Percentiles rank a stretch among this genome's conserved stretches.
Evolutionary conservation across 2,329 filamentous ascomycete genomes (phyloP).

Genomic region (Colletotrichum noveboracense): DNA sequence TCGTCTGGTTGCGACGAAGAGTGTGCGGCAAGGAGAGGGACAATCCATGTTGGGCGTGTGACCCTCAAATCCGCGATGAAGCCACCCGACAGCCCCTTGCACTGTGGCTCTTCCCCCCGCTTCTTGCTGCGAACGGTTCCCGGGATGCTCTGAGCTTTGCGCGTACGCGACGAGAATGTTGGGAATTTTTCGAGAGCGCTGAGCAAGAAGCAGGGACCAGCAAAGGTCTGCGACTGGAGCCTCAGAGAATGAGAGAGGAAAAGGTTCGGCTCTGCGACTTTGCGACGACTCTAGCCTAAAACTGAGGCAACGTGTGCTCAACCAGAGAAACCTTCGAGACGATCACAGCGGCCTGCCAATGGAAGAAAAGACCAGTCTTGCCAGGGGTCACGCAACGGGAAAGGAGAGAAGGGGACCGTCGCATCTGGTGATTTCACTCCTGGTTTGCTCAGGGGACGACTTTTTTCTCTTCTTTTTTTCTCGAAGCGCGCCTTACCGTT

Average conservation of each 20-base stretch:
- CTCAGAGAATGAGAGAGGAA: neutral
- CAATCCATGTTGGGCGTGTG: neutral
- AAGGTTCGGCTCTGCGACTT: neutral
- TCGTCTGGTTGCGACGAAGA: neutral
- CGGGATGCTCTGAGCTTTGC: conserved; percentile 11
- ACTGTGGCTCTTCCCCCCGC: neutral
- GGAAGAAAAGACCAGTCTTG: neutral
- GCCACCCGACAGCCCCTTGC: neutral
- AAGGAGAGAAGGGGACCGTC: neutral
- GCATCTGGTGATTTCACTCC: neutral
- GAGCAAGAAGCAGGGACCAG: neutral
- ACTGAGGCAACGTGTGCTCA: conserved; percentile 11
- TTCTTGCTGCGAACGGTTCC: neutral
- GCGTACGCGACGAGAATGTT: conserved; percentile 20
- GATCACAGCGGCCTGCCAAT: neutral
- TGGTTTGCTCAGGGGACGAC: neutral
- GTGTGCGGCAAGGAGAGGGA: neutral
- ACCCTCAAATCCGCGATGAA: neutral
- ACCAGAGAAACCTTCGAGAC: neutral
- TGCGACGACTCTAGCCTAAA: neutral
- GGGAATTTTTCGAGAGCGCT: neutral
- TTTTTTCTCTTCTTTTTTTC: neutral
- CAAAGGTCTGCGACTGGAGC: neutral
- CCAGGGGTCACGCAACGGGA: neutral
- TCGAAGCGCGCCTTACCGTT: neutral